phyloP scores from a whole-genome alignment of 108 stramenopile species.

The Skeletonema potamos region DNA sequence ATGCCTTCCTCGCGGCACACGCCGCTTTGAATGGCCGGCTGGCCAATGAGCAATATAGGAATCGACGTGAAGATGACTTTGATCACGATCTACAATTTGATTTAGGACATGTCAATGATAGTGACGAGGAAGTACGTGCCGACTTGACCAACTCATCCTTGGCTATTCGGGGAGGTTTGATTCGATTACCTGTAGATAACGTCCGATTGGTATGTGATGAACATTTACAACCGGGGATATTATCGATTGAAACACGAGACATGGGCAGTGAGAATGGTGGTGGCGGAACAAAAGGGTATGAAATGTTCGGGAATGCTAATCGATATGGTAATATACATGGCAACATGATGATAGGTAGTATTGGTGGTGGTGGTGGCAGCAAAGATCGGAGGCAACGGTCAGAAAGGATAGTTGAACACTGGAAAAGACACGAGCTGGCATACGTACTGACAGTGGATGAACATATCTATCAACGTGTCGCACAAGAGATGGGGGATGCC shows the following conservation, averaged over 20 bases:
- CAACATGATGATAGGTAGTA: not conserved
- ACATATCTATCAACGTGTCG: constrained; percentile 51
- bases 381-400: not conserved
- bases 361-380: constrained; percentile 9
- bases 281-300: not conserved
- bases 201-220: constrained; percentile 43
- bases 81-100: constrained; percentile 21
- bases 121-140: constrained; percentile 26
- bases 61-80: constrained; percentile 16
- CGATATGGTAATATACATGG: constrained; percentile 15
- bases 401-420: constrained; percentile 9
- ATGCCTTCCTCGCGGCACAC: constrained; percentile 25
- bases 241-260: constrained; percentile 31
- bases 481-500: constrained; percentile 52
- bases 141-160: constrained; percentile 33
- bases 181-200: constrained; percentile 43
- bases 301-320: constrained; percentile 7
- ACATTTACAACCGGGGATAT: constrained; percentile 38
- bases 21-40: constrained; percentile 20
- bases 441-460: constrained; percentile 63
- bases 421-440: constrained; percentile 25
- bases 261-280: not conserved
- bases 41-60: constrained; percentile 11
- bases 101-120: constrained; percentile 1
- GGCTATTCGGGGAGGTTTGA: constrained; percentile 32